Evolutionary conservation across 2,329 filamentous ascomycete species (phyloP).

Genomic region (Fusarium sp.): DNA sequence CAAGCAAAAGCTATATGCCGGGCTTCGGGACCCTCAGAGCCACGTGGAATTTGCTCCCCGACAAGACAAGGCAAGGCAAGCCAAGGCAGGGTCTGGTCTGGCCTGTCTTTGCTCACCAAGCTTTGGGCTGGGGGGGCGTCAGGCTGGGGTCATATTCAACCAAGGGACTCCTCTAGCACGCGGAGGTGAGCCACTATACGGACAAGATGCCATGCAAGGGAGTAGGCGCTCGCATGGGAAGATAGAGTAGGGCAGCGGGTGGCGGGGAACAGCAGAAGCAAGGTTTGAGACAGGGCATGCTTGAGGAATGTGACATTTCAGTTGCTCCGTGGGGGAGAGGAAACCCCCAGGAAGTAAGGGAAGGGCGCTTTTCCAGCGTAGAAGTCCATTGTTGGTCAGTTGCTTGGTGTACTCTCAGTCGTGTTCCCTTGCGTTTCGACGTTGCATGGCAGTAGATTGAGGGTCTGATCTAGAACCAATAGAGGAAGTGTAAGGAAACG

Average conservation of each 20-base stretch:
- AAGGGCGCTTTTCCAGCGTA: constrained; percentile 3
- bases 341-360: background rate
- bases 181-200: constrained; percentile 11
- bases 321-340: background rate
- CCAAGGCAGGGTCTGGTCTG: background rate
- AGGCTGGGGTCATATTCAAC: background rate
- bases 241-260: background rate
- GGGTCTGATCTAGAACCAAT: constrained; percentile 3
- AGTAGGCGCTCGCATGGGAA: background rate
- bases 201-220: constrained; percentile 14
- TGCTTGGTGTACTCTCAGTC: background rate
- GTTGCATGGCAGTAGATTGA: constrained; percentile 19
- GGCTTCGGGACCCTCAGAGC: constrained; percentile 12
- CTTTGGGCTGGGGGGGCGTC: background rate
- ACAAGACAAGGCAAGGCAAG: constrained; percentile 9
- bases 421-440: constrained; percentile 20
- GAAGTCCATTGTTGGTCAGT: constrained; percentile 3
- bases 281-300: constrained; percentile 11
- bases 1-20: constrained; percentile 3
- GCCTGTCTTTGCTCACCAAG: constrained; percentile 3
- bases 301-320: constrained; percentile 20
- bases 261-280: background rate
- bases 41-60: constrained; percentile 21
- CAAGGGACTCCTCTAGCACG: background rate
- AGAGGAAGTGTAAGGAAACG: background rate